Evolutionary conservation across 768 basidiomycete genomes (phyloP).

Genomic region (Ephemerocybe angulata): DNA sequence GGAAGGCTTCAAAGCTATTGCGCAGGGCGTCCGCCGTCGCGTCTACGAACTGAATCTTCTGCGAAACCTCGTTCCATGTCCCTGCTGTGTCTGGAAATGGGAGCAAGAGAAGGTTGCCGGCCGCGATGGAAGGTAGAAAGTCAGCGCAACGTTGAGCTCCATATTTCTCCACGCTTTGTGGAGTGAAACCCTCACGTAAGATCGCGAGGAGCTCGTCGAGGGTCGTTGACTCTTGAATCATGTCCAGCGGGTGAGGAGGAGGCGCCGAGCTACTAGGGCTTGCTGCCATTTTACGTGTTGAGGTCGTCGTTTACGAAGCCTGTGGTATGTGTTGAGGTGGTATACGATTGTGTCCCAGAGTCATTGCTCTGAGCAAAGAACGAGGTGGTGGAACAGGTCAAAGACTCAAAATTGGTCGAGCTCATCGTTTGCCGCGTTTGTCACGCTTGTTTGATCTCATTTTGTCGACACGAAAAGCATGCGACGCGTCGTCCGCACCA

Average conservation of each 20-base stretch:
- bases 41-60: constrained; percentile 54
- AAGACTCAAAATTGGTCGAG: background rate
- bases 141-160: no score
- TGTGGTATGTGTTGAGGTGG: background rate
- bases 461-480: background rate
- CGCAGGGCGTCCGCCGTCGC: constrained; percentile 50
- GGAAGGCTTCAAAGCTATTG: no score
- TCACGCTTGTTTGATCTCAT: background rate
- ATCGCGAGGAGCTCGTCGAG: no score
- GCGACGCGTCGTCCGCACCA: background rate
- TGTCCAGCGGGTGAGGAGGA: no score
- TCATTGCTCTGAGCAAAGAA: background rate
- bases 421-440: background rate
- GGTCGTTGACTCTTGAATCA: no score
- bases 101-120: constrained; percentile 46
- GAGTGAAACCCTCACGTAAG: no score
- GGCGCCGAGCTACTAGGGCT: no score
- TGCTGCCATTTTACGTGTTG: background rate
- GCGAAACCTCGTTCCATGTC: constrained; percentile 52
- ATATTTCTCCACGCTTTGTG: no score
- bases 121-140: no score
- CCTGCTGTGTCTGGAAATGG: constrained; percentile 54
- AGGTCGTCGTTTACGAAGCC: background rate
- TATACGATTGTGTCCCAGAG: background rate
- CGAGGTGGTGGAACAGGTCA: background rate